A percentile compares a stretch with the other conserved stretches of the same genome.
These are phyloP conservation scores for Mycosphaerella sp. DNA, from an alignment of 2,329 filamentous ascomycete species.

Conservation along the genomic window DNA sequence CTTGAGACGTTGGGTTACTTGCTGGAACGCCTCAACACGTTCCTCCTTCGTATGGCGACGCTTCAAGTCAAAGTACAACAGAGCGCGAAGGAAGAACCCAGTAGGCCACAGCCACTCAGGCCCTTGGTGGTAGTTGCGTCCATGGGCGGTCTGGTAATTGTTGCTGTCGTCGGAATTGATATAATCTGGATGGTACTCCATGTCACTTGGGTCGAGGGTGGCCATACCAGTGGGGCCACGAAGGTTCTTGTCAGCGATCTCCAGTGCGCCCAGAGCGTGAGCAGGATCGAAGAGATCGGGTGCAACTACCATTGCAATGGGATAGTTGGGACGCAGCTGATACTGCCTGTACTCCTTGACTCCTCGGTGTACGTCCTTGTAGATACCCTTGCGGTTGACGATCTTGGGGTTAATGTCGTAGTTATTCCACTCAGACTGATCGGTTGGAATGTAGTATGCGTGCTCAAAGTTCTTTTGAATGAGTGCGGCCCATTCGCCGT, in stretches of 20 bases:
- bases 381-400: slow-evolving; percentile 88
- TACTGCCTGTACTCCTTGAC: slow-evolving; percentile 98
- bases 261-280: slow-evolving; percentile 74
- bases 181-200: slow-evolving; percentile 93
- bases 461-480: slow-evolving; percentile 85
- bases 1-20: slow-evolving; percentile 74
- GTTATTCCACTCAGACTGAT: slow-evolving; percentile 61
- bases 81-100: slow-evolving; percentile 86
- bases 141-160: slow-evolving; percentile 88
- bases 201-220: slow-evolving; percentile 83
- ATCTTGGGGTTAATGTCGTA: slow-evolving; percentile 76
- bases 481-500: slow-evolving; percentile 69
- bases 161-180: slow-evolving; percentile 88
- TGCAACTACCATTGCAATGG: slow-evolving; percentile 91
- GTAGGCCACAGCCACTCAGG: slow-evolving; percentile 98
- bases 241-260: slow-evolving; percentile 70
- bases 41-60: slow-evolving; percentile 61
- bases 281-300: slow-evolving; percentile 75
- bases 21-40: slow-evolving; percentile 84
- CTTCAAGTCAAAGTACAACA: slow-evolving; percentile 83
- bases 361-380: slow-evolving; percentile 93
- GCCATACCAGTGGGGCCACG: slow-evolving; percentile 91
- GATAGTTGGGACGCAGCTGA: slow-evolving; percentile 88
- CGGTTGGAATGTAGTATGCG: slow-evolving; percentile 77
- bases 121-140: slow-evolving; percentile 95